These are phyloP conservation scores for Cyberlindnera petersonii DNA, from an alignment of 805 yeast genomes.

Conservation along the genomic window DNA sequence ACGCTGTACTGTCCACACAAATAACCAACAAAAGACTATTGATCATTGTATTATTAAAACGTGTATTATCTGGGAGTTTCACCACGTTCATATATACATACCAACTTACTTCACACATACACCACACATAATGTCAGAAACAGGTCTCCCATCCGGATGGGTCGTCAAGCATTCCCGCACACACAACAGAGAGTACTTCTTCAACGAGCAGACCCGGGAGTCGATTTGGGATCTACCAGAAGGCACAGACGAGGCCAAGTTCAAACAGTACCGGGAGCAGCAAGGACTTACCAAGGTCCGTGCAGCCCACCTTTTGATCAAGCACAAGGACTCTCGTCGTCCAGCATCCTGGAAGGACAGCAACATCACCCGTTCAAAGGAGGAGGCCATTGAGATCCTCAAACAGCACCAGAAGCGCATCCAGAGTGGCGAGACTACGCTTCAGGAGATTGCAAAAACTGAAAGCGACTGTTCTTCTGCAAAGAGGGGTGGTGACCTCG, in stretches of 20 bases:
- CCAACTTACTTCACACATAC: not conserved
- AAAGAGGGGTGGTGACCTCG: slow-evolving; percentile 86
- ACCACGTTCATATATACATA: too few species aligned
- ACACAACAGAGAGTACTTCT: slow-evolving; percentile 80
- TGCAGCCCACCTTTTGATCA: slow-evolving; percentile 77
- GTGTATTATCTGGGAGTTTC: too few species aligned
- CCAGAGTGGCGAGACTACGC: slow-evolving; percentile 57
- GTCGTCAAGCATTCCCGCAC: slow-evolving; percentile 72
- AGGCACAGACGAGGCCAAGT: slow-evolving; percentile 63
- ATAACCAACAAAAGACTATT: too few species aligned
- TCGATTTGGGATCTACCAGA: slow-evolving; percentile 91
- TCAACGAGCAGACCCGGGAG: slow-evolving; percentile 62
- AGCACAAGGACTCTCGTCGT: slow-evolving; percentile 78
- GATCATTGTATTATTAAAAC: too few species aligned
- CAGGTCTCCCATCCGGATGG: slow-evolving; percentile 90
- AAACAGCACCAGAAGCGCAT: slow-evolving; percentile 54
- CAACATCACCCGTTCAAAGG: slow-evolving; percentile 71
- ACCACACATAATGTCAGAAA: slow-evolving; percentile 24
- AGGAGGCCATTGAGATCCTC: slow-evolving; percentile 71
- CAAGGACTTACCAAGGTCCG: slow-evolving; percentile 63
- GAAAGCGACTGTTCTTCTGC: slow-evolving; percentile 90
- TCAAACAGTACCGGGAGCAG: slow-evolving; percentile 50
- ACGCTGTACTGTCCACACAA: too few species aligned
- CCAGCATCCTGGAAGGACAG: slow-evolving; percentile 90
- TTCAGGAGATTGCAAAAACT: slow-evolving; percentile 70